Base-by-base conservation (phyloP, 441 rosid genomes). In the Melastoma candidum region DNA sequence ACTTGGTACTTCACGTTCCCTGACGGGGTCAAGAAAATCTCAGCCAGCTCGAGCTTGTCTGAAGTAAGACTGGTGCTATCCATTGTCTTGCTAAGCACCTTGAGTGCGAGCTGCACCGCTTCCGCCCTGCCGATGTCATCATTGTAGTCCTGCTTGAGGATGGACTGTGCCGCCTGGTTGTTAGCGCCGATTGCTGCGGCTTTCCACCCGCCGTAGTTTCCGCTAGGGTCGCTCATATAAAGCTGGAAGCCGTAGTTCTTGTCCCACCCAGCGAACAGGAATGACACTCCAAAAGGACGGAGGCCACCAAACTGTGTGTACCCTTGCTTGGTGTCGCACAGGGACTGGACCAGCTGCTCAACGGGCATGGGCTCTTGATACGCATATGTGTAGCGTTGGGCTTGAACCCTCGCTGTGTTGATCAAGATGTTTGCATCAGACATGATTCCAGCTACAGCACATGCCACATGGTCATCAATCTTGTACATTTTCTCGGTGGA, bases 321-420 rank as follows among this genome's bases (percentile, higher is more conserved):
- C 12, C 97, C 97, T 69, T 89, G 97, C 58, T 89, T 89, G 2
- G 97, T 89, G 61, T 89, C 97, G 29, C 97, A 89, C 13, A 89
- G 90, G 44, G 97, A 89, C 52, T 89, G 97, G 36, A 89, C 97
- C 4, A 89, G 75, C 76, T 89, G 97, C 71, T 89, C 95, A 2
- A 89, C 97, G 0, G 97, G 97, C 95, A 89, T 89, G 0, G 97
- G 95, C 67, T 90, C 95, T 58, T 90, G 97, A 80, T 90, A 90
- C n/a, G 88, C 71, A 67, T 50, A 90, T 29, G 88, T 79, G 61
- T 86, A 90, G 36, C 97, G 87, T 46, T 86, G 97, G 10, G 97
- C 97, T 67, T 86, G 97, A 61, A 90, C 88, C 61, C 97, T 51
- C 6, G 97, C 97, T 2, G 94, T 86, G 76, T 86, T 89, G 71